phyloP scores from a whole-genome alignment of 2,329 filamentous ascomycete species.

The Penicillium expansum region DNA sequence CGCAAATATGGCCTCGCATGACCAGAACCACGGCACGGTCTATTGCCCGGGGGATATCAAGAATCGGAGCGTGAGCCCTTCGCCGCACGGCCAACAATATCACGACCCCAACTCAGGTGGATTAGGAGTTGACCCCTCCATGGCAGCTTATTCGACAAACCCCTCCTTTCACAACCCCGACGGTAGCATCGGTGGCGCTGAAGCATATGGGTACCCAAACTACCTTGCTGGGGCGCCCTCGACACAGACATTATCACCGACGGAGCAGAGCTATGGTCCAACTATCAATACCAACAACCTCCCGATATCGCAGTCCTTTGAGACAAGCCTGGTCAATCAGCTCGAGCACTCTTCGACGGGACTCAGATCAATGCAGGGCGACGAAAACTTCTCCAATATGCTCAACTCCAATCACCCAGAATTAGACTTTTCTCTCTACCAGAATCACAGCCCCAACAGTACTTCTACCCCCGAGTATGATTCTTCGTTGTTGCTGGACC shows the following conservation, averaged over 20 bases:
- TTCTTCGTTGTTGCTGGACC: conserved; percentile 41
- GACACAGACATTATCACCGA: conserved; percentile 31
- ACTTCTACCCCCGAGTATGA: conserved; percentile 36
- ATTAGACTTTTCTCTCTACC: conserved; percentile 43
- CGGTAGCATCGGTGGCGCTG: conserved; percentile 25
- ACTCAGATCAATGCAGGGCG: conserved; percentile 28
- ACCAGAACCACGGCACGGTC: conserved; percentile 34
- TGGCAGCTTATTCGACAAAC: conserved; percentile 34
- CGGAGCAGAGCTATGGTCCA: conserved; percentile 35
- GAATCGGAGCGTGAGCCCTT: conserved; percentile 44
- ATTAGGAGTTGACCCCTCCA: conserved; percentile 38
- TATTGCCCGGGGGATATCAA: conserved; percentile 37
- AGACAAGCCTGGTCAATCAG: conserved; percentile 37
- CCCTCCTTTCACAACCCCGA: conserved; percentile 33
- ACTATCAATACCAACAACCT: conserved; percentile 27
- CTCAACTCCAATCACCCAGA: conserved; percentile 39
- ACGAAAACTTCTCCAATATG: conserved; percentile 40
- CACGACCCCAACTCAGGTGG: conserved; percentile 31
- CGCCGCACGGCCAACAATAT: conserved; percentile 42
- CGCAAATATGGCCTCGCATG: conserved; percentile 33
- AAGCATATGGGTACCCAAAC: conserved; percentile 37
- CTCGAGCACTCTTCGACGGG: conserved; percentile 32
- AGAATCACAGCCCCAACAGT: conserved; percentile 33
- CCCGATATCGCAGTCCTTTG: conserved; percentile 38
- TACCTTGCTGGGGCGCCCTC: conserved; percentile 35